phyloP scores from a whole-genome alignment of 805 yeast species.

The Saturnispora dispora region DNA sequence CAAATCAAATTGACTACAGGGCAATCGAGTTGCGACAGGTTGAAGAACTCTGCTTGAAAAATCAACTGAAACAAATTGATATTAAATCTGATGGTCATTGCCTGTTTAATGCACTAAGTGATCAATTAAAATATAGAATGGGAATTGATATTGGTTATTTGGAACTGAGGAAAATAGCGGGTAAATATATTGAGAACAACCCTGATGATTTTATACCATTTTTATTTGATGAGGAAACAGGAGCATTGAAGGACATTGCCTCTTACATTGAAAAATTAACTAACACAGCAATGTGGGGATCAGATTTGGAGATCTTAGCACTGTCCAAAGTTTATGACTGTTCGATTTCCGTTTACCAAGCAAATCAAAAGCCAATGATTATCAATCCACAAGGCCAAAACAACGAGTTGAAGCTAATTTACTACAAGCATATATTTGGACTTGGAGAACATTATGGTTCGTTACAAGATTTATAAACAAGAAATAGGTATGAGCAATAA shows the following conservation, averaged over 20 bases:
- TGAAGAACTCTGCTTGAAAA: slow-evolving; percentile 39
- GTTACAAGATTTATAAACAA: slow-evolving; percentile 24
- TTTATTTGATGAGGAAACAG: slow-evolving; percentile 68
- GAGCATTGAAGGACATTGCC: slow-evolving; percentile 53
- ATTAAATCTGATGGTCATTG: slow-evolving; percentile 93
- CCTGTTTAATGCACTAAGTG: slow-evolving; percentile 75
- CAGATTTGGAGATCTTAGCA: slow-evolving; percentile 85
- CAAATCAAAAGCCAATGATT: slow-evolving; percentile 58
- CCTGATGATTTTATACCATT: slow-evolving; percentile 73
- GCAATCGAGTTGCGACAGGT: slow-evolving; percentile 65
- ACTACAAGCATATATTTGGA: slow-evolving; percentile 77
- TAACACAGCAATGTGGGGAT: slow-evolving; percentile 91
- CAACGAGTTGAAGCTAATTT: slow-evolving; percentile 61
- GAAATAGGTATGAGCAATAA: background rate
- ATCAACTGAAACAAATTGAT: slow-evolving; percentile 49
- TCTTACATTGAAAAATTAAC: slow-evolving; percentile 62
- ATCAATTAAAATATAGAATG: slow-evolving; percentile 59
- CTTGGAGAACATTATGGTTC: slow-evolving; percentile 96
- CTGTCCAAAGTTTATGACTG: slow-evolving; percentile 61
- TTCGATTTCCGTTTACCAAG: slow-evolving; percentile 68
- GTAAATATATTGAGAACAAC: slow-evolving; percentile 52
- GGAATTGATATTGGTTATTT: slow-evolving; percentile 31
- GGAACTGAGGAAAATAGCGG: slow-evolving; percentile 57
- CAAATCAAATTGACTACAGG: slow-evolving; percentile 53
- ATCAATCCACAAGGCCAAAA: slow-evolving; percentile 51